phyloP scores from a whole-genome alignment of 169 alveolate species.

The Theileria equi region DNA sequence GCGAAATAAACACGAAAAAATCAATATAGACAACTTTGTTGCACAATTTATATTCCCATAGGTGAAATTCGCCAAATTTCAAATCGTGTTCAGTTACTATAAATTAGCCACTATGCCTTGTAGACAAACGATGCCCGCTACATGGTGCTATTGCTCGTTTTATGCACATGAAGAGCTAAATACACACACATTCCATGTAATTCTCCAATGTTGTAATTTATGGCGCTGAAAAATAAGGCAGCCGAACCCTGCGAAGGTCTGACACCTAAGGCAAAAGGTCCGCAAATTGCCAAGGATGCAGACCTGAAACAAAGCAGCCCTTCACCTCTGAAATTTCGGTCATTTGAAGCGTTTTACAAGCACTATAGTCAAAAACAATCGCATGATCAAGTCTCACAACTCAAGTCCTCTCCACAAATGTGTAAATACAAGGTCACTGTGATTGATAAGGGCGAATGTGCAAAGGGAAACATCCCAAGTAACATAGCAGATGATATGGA shows the following conservation, averaged over 20 bases:
- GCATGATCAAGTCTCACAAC: not conserved
- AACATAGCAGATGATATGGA: not conserved
- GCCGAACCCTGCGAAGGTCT: too few relatives aligned
- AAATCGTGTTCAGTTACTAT: too few relatives aligned
- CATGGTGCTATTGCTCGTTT: too few relatives aligned
- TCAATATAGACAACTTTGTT: conserved; percentile 25
- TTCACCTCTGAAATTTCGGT: conserved; percentile 30
- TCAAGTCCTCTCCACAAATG: not conserved
- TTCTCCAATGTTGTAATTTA: too few relatives aligned
- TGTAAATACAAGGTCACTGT: not conserved
- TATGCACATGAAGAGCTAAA: too few relatives aligned
- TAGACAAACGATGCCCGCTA: too few relatives aligned
- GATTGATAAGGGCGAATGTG: not conserved
- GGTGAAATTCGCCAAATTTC: too few relatives aligned
- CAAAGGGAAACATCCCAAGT: not conserved
- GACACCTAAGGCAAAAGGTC: too few relatives aligned
- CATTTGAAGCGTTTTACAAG: conserved; percentile 44
- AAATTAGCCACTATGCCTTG: too few relatives aligned
- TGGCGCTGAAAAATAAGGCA: too few relatives aligned
- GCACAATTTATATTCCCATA: conserved; percentile 53
- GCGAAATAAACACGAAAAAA: conserved; percentile 2
- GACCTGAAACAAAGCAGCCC: not conserved
- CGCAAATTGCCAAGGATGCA: not conserved
- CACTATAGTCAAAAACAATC: conserved; percentile 13
- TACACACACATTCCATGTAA: too few relatives aligned